Base-by-base conservation (phyloP, 2,329 filamentous ascomycete species). In the Claviceps spartinae region DNA sequence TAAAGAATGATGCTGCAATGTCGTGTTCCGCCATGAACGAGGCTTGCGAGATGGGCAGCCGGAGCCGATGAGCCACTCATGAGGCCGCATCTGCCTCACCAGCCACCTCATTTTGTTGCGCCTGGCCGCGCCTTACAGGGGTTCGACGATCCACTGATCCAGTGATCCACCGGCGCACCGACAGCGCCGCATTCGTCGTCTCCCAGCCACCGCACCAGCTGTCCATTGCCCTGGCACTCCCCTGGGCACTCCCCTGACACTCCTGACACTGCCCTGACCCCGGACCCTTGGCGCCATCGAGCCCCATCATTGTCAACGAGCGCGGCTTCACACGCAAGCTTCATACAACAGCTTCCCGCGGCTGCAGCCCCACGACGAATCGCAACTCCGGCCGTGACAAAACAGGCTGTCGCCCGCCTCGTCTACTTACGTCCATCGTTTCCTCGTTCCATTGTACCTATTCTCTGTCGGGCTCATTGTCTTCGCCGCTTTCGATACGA, bases 51-150 rank as follows among this genome's bases (percentile, higher is more conserved):
- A 44, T 44, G 42, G 20, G 42, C 42, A 44, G 42, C 36, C 18
- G 11, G 36, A 16, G 20, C 36, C 11, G 20, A 40, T 20, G 24
- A 26, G 36, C 50, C 45, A 52, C 18, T 46, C 49, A 20, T 5
- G 16, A 16, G 22, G 41, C 20, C 30, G 5, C 30, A 37, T 45
- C 48, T 16, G 22, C n/a, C 41, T 53, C 61, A 54, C 64, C 64
- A 67, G 64, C 62, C 62, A 59, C 64, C 60, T 57, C 54, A 59
- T 62, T 67, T 66, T 58, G 13, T 9, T 9, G 30, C 30, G 30
- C 30, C 22, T 26, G 18, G 18, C 11, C 16, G 20, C 30, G 30
- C 30, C 30, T 34, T 34, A 11, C 41, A 43, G 20, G 20, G 20
- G 41, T 6, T 14, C 2, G 5, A 24, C 18, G 9, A 22, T 14